Percentiles rank a stretch among this genome's conserved stretches.
Conservation (phyloP, 495 filamentous ascomycete genomes). For the Aspergillus cavernicola region DNA sequence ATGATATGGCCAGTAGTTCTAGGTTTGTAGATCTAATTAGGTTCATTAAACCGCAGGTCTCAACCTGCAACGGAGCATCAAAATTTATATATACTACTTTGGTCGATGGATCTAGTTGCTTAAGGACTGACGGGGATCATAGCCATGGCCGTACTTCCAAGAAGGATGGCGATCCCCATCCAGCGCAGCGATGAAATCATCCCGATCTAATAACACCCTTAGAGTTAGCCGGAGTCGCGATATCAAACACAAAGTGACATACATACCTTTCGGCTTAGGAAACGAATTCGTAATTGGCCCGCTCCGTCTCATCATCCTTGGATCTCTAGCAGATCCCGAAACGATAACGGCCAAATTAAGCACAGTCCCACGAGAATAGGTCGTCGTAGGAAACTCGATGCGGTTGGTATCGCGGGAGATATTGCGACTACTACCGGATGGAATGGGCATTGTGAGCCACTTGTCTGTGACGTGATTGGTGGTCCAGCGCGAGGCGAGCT, state of each 20-base stretch:
- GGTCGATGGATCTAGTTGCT: too few relatives aligned
- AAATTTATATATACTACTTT: too few relatives aligned
- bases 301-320: constrained; percentile 15
- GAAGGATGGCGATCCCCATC: neutral
- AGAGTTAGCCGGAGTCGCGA: neutral
- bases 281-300: constrained; percentile 35
- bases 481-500: constrained; percentile 34
- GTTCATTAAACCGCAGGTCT: too few relatives aligned
- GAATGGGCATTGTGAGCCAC: constrained; percentile 33
- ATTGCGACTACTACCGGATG: constrained; percentile 6
- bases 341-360: constrained; percentile 35
- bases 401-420: constrained; percentile 22
- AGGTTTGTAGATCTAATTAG: too few relatives aligned
- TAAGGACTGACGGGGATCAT: neutral
- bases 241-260: neutral
- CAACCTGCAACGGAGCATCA: too few relatives aligned
- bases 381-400: constrained; percentile 20
- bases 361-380: constrained; percentile 28
- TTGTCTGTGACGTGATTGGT: constrained; percentile 29
- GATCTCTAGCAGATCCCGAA: constrained; percentile 26
- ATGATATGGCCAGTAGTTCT: too few relatives aligned
- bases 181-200: neutral
- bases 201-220: neutral
- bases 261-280: constrained; percentile 22
- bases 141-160: neutral